Base-by-base conservation (phyloP, 2,329 filamentous ascomycete genomes). In the Colletotrichum costaricense region DNA sequence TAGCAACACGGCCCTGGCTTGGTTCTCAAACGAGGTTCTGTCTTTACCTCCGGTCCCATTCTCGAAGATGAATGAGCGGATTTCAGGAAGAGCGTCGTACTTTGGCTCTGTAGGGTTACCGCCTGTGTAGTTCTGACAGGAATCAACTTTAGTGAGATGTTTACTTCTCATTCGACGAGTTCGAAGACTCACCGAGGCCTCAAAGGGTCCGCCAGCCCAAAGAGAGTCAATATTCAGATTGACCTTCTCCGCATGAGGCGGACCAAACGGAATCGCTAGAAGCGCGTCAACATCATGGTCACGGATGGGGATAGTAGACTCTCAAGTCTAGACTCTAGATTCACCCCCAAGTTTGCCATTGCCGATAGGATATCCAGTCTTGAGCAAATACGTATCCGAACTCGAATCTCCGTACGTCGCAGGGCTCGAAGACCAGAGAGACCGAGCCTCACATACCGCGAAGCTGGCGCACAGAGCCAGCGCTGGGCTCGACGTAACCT, bases 161-260 rank as follows among this genome's bases (percentile, higher is more conserved):
- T 14, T 5, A 1, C 33, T 19, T 6, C 16, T 4, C 0, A 28
- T 19, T 56, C 2, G 14, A 19, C 7, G 26, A 22, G n/a, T 22
- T 12, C 4, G 1, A 0, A 16, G 19, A 74, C 79, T 76, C 75
- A 85, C 85, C 22, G 78, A 77, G 52, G 77, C 79, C 67, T 86
- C 81, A 69, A 88, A 89, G 0, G 86, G 86, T 0, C 87, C 87
- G 3, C 86, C 86, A 2, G 84, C 84, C 87, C 86, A 89, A 1
- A 89, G 75, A 2, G 81, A 85, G 69, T 89, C 87, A 22, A 87
- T 75, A 63, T 89, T 89, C 49, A 88, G 68, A 24, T 80, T 82
- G 5, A 88, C 65, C 28, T 81, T 83, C 62, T 88, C 86, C 2
- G 78, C 74, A 3, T 84, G 83, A 0, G 86, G 81, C 19, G 79